Evolutionary conservation across 495 filamentous ascomycete species (phyloP), one percentile per base, ranked within the genome.

Genomic region (Penicillium pulvis): DNA sequence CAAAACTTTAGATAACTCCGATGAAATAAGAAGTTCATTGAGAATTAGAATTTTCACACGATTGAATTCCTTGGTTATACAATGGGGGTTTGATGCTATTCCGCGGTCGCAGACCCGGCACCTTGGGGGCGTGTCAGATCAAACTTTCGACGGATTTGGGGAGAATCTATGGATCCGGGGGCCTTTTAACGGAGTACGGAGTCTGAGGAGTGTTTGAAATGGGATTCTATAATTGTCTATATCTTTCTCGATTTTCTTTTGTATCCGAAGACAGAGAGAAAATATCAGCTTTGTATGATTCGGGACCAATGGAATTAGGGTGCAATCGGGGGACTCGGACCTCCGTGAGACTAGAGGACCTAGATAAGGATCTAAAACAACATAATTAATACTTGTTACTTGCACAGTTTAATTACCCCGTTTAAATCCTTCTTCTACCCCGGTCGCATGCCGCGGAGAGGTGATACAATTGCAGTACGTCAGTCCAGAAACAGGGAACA

Each of bases 401-500:
- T 28, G 33, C 9, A 14, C 33, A 44, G n/a, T 20, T 46, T 24
- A 2, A 46, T 24, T 41, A 16, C 39, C 39, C 39, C 14, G 20
- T 46, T 46, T 10, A 7, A 12, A 11, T 46, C 20, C 26, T 49
- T 31, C 26, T n/a, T 49, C 3, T 28, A 30, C 46, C 49, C 56
- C 42, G 42, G 56, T 53, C 49, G 28, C 56, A 36, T 33, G 28
- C 41, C 47, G 42, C 54, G 23, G 35, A 45, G 26, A 24, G 46
- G 55, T 48, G 36, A 44, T 52, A 52, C 31, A 24, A 52, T 41
- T 36, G 31, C 16, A 41, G 28, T 43, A 52, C 47, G 44, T 65
- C 63, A 56, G 55, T 54, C 39, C 57, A 58, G 56, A 60, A 64
- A 63, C 64, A 63, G 58, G 61, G 61, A 64, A 67, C 31, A 57